These are phyloP conservation scores for Papilionanthe hybrid DNA, from an alignment of 116 monocot species.

Conservation along the genomic window DNA sequence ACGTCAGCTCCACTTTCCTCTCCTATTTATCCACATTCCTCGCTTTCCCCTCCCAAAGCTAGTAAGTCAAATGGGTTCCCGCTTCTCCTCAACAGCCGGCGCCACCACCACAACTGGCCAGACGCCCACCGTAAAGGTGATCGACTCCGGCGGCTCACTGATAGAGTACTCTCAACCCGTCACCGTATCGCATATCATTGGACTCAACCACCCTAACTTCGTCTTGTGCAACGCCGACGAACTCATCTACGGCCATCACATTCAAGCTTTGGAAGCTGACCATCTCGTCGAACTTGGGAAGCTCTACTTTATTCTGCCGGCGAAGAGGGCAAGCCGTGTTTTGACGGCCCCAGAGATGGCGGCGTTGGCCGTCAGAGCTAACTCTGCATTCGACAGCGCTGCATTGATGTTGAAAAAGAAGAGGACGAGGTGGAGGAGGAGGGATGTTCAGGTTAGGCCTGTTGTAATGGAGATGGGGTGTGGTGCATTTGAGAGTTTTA, in stretches of 20 bases:
- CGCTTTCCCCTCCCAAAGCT: too few relatives aligned
- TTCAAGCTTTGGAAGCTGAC: conserved; percentile 18
- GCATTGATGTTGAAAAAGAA: not conserved
- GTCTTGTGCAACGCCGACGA: conserved; percentile 40
- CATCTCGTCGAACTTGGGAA: conserved; percentile 19
- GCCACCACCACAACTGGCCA: not conserved
- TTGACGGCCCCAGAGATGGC: conserved; percentile 20
- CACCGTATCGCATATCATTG: conserved; percentile 17
- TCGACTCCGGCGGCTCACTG: conserved; percentile 10
- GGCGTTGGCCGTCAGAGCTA: conserved; percentile 28
- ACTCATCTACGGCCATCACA: conserved; percentile 15
- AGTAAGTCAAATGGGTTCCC: not conserved
- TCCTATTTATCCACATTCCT: too few relatives aligned
- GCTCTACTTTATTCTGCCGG: conserved; percentile 41
- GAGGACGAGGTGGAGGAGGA: not conserved
- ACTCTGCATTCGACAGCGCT: conserved; percentile 15
- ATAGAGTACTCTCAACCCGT: conserved; percentile 19
- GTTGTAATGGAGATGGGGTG: not conserved
- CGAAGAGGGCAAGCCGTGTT: conserved; percentile 2
- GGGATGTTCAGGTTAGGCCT: not conserved
- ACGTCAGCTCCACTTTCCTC: not conserved
- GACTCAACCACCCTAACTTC: not conserved
- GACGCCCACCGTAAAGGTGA: conserved; percentile 5
- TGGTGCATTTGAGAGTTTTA: not conserved
- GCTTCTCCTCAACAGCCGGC: conserved; percentile 7